phyloP scores from a whole-genome alignment of 768 basidiomycete genomes.

The Tephrocybe sp. region DNA sequence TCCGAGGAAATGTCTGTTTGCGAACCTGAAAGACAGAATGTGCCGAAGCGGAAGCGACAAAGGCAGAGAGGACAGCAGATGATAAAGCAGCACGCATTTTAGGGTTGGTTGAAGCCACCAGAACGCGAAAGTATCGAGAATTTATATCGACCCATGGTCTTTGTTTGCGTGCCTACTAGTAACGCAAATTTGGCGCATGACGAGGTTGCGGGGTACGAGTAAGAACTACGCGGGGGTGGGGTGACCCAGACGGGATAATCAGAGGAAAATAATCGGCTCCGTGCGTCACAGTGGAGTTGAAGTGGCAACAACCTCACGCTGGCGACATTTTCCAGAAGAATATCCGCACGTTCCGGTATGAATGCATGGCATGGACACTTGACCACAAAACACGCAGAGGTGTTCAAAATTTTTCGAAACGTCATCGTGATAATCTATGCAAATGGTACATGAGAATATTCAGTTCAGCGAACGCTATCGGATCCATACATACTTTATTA shows the following conservation, averaged over 20 bases:
- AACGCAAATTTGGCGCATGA: background rate
- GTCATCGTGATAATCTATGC: no score
- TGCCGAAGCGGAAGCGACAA: slow-evolving; percentile 31
- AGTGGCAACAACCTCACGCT: background rate
- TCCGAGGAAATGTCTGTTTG: background rate
- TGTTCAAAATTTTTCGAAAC: background rate
- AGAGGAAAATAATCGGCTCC: slow-evolving; percentile 14
- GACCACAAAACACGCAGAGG: background rate
- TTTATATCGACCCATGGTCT: slow-evolving; percentile 3
- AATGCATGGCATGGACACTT: background rate
- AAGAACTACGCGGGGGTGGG: background rate
- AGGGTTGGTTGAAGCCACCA: background rate
- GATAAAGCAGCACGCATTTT: slow-evolving; percentile 7
- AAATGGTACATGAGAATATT: no score
- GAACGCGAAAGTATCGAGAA: background rate
- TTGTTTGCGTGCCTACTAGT: background rate
- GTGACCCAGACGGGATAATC: slow-evolving; percentile 9
- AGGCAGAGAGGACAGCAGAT: slow-evolving; percentile 12
- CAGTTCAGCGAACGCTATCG: no score
- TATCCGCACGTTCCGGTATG: slow-evolving; percentile 4
- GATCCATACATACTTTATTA: no score
- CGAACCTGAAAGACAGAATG: slow-evolving; percentile 53
- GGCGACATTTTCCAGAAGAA: slow-evolving; percentile 18
- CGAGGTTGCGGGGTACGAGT: slow-evolving; percentile 1
- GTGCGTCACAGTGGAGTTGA: background rate